Evolutionary conservation across 2,329 filamentous ascomycete species (phyloP), one percentile per base, ranked within the genome.

Genomic region (Aspergillus bombycis): DNA sequence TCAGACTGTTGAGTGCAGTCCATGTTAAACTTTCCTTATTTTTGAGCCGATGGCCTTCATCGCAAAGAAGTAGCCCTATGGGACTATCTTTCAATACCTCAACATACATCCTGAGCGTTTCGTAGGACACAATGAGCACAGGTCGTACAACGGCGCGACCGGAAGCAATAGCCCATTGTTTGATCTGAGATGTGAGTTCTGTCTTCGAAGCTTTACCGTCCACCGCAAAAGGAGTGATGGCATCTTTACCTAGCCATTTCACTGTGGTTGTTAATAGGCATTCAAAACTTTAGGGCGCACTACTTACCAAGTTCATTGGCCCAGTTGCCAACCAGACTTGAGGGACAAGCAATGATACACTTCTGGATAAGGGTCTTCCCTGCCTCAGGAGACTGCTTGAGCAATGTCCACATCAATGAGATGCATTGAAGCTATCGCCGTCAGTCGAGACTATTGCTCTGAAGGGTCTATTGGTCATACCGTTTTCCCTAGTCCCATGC

Each of bases 401-500:
- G 81, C 1, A 99, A 81, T 1, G 95, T 99, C 95, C 95, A 99
- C 84, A 99, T 90, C 57, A 99, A 85, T 0, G 95, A 88, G 72
- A 99, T 99, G 78, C 95, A 99, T 82, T 99, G 95, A 50, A 99
- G 80, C 71, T 82, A 52, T 10, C 19, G 34, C n/a, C 23, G 65
- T 78, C 56, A 77, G 70, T 54, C 62, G 38, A 36, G 60, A 16
- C 16, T 43, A 16, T 16, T 32, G 43, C 57, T n/a, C 19, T 21
- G 38, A 28, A 43, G 5, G 38, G 14, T 26, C 3, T 28, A 12
- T 28, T 45, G 1, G 19, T 30, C 74, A 61, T 78, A 83, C 81
- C 21, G 95, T 99, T 81, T 99, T 99, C 62, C 95, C 95, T 34
- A 99, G 82, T 70, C 95, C 95, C 95, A 99, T 99, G 76, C 97